A percentile compares a stretch with the other conserved stretches of the same genome.
Conservation (phyloP, 805 yeast species). For the Dipodascus albidus region DNA sequence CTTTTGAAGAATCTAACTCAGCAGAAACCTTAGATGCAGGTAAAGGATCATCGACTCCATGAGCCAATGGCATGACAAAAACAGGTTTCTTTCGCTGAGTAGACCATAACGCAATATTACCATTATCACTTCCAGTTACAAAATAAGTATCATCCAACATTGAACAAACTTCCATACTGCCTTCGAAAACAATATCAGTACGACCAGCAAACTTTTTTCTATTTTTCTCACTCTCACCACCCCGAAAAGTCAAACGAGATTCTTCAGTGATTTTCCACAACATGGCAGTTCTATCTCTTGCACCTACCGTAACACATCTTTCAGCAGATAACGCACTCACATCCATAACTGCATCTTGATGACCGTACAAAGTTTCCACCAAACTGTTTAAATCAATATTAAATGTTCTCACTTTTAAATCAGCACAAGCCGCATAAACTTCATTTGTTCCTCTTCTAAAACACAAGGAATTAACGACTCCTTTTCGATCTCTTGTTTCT, state of each 20-base stretch:
- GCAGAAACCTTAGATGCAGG: constrained; percentile 42
- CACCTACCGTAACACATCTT: constrained; percentile 91
- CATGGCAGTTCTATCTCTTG: constrained; percentile 91
- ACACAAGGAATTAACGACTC: constrained; percentile 57
- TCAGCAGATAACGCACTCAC: constrained; percentile 74
- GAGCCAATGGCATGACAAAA: constrained; percentile 56
- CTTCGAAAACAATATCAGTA: constrained; percentile 38
- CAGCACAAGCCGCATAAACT: constrained; percentile 86
- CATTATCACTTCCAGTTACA: constrained; percentile 93
- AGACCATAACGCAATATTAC: constrained; percentile 84
- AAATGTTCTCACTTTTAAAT: constrained; percentile 78
- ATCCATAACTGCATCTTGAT: constrained; percentile 80
- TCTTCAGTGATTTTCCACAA: constrained; percentile 96
- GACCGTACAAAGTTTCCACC: constrained; percentile 87
- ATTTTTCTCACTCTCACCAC: constrained; percentile 55
- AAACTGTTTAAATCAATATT: constrained; percentile 79
- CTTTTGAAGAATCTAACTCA: constrained; percentile 25
- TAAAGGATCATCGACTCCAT: constrained; percentile 51
- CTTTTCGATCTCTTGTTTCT: constrained; percentile 60
- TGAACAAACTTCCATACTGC: constrained; percentile 78
- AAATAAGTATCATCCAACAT: constrained; percentile 91
- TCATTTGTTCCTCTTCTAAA: constrained; percentile 78
- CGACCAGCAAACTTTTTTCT: constrained; percentile 26
- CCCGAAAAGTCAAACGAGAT: constrained; percentile 83
- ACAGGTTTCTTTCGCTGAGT: constrained; percentile 81